phyloP scores from a whole-genome alignment of 2,329 filamentous ascomycete genomes.

The Sporothrix euskadiensis region DNA sequence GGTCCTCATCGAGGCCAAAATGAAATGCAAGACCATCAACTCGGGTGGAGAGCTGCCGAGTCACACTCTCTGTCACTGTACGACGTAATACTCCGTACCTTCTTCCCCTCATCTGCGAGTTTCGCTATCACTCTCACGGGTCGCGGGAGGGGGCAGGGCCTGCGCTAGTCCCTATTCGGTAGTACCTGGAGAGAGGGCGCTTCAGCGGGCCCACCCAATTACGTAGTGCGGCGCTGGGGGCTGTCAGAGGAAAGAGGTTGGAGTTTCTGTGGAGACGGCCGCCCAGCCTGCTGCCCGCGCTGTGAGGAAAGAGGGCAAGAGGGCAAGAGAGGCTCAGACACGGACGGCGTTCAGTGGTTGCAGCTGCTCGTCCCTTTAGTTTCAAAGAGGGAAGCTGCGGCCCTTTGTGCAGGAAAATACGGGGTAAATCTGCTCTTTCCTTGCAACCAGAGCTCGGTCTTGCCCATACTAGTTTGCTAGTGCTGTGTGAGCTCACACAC shows the following conservation, averaged over 20 bases:
- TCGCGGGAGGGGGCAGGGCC: not conserved
- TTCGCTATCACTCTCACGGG: not conserved
- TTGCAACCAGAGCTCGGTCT: not conserved
- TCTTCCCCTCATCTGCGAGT: not conserved
- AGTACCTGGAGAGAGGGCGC: conserved; percentile 13
- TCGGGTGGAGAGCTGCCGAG: conserved; percentile 13
- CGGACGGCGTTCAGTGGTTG: not conserved
- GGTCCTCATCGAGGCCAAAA: not conserved
- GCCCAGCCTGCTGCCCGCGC: not conserved
- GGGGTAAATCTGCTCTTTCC: conserved; percentile 9
- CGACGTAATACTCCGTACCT: too few relatives aligned
- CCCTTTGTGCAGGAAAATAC: conserved; percentile 11
- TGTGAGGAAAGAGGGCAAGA: too few relatives aligned
- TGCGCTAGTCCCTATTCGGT: conserved; percentile 16
- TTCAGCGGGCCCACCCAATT: conserved; percentile 1
- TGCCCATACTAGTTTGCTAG: not conserved
- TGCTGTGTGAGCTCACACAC: conserved; percentile 12
- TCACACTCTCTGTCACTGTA: not conserved
- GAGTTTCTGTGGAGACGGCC: conserved; percentile 18
- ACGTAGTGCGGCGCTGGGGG: conserved; percentile 1
- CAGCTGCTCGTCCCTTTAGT: not conserved
- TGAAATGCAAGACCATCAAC: not conserved
- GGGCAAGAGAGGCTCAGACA: not conserved
- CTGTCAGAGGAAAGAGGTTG: not conserved
- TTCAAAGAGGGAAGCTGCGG: conserved; percentile 18